These are phyloP conservation scores for Pseudogymnoascus sp. DNA, from an alignment of 2,329 filamentous ascomycete genomes.

Conservation along the genomic window DNA sequence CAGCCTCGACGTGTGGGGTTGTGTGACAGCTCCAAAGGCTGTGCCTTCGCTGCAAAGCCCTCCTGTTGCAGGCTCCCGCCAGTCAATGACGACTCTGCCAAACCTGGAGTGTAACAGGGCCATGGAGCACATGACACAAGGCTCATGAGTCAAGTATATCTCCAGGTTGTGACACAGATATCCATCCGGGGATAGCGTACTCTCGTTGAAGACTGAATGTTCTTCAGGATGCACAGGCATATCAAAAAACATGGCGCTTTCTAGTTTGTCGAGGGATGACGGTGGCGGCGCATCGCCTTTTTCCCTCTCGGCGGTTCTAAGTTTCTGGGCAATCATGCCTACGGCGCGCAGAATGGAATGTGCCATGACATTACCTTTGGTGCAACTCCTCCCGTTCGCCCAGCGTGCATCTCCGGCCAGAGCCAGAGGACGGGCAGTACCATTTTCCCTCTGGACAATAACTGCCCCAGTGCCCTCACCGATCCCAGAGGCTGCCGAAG, in stretches of 20 bases:
- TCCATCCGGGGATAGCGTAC: constrained; percentile 64
- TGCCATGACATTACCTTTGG: constrained; percentile 64
- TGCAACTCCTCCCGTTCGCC: constrained; percentile 43
- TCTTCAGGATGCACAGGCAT: constrained; percentile 62
- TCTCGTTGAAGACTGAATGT: constrained; percentile 49
- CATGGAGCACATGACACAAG: constrained; percentile 96
- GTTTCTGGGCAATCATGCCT: constrained; percentile 66
- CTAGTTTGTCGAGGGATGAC: constrained; percentile 27
- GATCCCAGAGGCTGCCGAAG: constrained; percentile 48
- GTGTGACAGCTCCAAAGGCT: constrained; percentile 28
- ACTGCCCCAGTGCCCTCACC: constrained; percentile 69
- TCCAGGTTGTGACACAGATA: constrained; percentile 93
- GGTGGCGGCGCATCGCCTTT: constrained; percentile 12
- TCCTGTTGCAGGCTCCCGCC: constrained; percentile 72
- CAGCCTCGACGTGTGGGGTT: constrained; percentile 38
- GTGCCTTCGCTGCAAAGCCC: constrained; percentile 70
- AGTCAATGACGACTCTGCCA: constrained; percentile 72
- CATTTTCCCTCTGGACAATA: constrained; percentile 50
- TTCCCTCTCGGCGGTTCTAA: constrained; percentile 31
- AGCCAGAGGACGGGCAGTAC: constrained; percentile 46
- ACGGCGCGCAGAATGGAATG: constrained; percentile 73
- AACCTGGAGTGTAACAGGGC: constrained; percentile 91
- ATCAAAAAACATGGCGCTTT: constrained; percentile 58
- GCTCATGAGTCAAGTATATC: constrained; percentile 90
- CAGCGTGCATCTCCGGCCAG: constrained; percentile 71